Evolutionary conservation across 192 early-diverging fungal genomes (phyloP), one percentile per base, ranked within the genome.

Genomic region (Piromyces sp.): DNA sequence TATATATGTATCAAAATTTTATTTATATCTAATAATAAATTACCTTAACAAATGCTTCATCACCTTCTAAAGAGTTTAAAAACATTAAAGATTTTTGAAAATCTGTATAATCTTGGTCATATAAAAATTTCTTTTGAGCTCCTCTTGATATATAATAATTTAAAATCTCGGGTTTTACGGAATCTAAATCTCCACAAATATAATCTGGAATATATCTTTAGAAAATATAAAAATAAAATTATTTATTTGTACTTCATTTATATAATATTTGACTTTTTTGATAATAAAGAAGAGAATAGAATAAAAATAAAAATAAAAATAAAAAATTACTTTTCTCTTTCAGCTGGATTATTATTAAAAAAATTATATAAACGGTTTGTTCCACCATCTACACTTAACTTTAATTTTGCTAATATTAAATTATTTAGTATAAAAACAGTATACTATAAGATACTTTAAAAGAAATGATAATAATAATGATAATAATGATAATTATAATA

Each of bases 171-270:
- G 86, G 80, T 22, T 86, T 86, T 22, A 96, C 81, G 29, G 96
- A 97, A 85, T 97, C 96, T 29, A 97, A 83, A 86, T 97, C 97
- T 22, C 96, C 96, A 79, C 89, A 87, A 51, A 98, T 93, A 36
- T 86, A 89, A 83, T 95, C 87, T 31, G 96, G 96, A 19, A 95
- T 80, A 82, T 88, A 93, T 80, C 93, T 93, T 82, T 30, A 29
- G 14, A n/a, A 80, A 51, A 29, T 40, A 26, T 40, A 29, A 30
- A 30, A 36, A 30, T 79, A 36, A 14, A 83, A n/a, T n/a, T n/a
- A n/a, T n/a, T n/a, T n/a, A n/a, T n/a, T n/a, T n/a, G n/a, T n/a
- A n/a, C n/a, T n/a, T n/a, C n/a, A n/a, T n/a, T n/a, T n/a, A n/a
- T n/a, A n/a, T n/a, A n/a, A n/a, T n/a, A 80, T 26, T 84, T 38